phyloP scores from a whole-genome alignment of 2,329 filamentous ascomycete genomes.

The Xylaria sp. region DNA sequence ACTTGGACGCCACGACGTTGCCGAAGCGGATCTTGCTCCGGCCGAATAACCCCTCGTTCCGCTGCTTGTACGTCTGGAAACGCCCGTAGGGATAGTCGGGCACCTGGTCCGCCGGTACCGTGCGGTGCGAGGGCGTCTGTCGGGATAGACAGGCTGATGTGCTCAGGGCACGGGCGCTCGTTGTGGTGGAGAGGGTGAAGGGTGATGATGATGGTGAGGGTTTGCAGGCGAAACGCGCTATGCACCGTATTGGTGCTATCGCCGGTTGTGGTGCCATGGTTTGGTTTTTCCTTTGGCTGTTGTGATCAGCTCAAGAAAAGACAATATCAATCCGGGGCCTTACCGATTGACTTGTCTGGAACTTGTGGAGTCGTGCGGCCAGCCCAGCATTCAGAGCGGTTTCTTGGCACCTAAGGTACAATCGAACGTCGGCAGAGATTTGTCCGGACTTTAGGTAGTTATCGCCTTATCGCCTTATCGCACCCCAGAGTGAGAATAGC shows the following conservation, averaged over 20 bases:
- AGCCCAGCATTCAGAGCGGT: neutral
- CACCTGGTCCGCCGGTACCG: slow-evolving; percentile 55
- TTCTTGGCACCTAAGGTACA: slow-evolving; percentile 9
- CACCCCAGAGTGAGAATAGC: too few species aligned
- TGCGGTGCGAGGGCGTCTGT: slow-evolving; percentile 50
- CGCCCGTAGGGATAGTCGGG: slow-evolving; percentile 79
- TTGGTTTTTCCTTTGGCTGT: neutral
- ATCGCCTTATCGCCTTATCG: too few species aligned
- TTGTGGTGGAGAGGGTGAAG: slow-evolving; percentile 13
- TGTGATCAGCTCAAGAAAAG: neutral
- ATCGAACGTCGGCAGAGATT: slow-evolving; percentile 9
- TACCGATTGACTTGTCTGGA: neutral
- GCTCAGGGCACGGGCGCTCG: slow-evolving; percentile 42
- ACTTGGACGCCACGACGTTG: slow-evolving; percentile 76
- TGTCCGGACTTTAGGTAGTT: slow-evolving; percentile 22
- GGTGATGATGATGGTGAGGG: neutral
- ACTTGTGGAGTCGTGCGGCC: neutral
- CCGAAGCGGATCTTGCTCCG: slow-evolving; percentile 77
- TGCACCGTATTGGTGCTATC: slow-evolving; percentile 26
- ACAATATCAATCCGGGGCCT: too few species aligned
- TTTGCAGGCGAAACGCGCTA: neutral
- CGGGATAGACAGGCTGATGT: slow-evolving; percentile 37
- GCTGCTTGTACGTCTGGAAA: slow-evolving; percentile 79
- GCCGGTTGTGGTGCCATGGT: slow-evolving; percentile 13
- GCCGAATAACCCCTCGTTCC: slow-evolving; percentile 79